Conservation (phyloP, 2,329 filamentous ascomycete genomes). For the Xylariaceae sp. region DNA sequence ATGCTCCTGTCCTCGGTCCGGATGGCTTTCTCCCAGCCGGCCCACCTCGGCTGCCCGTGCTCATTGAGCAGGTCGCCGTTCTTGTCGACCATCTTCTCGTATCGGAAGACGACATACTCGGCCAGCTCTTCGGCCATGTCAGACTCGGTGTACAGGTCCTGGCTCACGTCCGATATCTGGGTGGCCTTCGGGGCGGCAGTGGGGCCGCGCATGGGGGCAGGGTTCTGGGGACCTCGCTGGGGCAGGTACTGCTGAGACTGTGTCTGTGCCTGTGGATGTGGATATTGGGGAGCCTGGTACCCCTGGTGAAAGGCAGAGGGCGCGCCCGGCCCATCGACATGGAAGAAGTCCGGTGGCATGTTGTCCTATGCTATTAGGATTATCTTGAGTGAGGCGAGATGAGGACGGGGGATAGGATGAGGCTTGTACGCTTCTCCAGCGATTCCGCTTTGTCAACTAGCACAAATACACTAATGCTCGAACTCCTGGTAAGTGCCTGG, state of each 20-base stretch:
- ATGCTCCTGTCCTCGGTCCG: constrained; percentile 32
- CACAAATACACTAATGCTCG: too few species aligned
- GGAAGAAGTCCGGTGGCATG: too few species aligned
- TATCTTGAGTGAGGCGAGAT: too few species aligned
- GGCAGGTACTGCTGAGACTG: too few species aligned
- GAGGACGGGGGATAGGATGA: too few species aligned
- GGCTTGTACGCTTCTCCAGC: not conserved
- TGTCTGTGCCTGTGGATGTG: too few species aligned
- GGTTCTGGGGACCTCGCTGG: too few species aligned
- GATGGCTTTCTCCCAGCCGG: constrained; percentile 38
- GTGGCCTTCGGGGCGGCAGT: not conserved
- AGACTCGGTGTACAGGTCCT: constrained; percentile 33
- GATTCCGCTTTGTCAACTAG: too few species aligned
- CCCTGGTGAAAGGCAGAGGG: not conserved
- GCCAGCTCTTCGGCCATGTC: constrained; percentile 37
- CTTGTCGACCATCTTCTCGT: constrained; percentile 35
- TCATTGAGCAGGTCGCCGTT: constrained; percentile 34
- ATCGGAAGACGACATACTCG: constrained; percentile 36
- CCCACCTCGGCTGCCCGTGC: constrained; percentile 29
- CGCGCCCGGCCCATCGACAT: not conserved
- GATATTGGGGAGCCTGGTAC: too few species aligned
- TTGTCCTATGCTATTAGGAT: too few species aligned
- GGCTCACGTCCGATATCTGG: constrained; percentile 33
- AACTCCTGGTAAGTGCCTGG: too few species aligned
- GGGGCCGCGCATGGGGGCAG: too few species aligned